Conservation (phyloP, 176 grass and related monocot species). For the Triticum aestivum region IWGSC_CS_RefSeq_v2.1 NC_057798.1:745115319-745115818, state of each 20-base stretch:
- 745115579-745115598: slow-evolving; percentile 76
- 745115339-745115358: slow-evolving; percentile 64
- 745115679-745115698: slow-evolving; percentile 76
- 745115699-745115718: slow-evolving; percentile 48
- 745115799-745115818: slow-evolving; percentile 47
- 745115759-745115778: slow-evolving; percentile 59
- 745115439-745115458: slow-evolving; percentile 91
- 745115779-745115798: slow-evolving; percentile 72
- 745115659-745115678: slow-evolving; percentile 49
- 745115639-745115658: slow-evolving; percentile 88
- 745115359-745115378: slow-evolving; percentile 59
- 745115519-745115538: slow-evolving; percentile 48
- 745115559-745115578: slow-evolving; percentile 82
- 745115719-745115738: slow-evolving; percentile 54
- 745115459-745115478: slow-evolving; percentile 84
- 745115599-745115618: slow-evolving; percentile 99
- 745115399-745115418: slow-evolving; percentile 87
- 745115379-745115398: slow-evolving; percentile 78
- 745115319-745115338: slow-evolving; percentile 84
- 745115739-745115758: slow-evolving; percentile 55
- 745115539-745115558: slow-evolving; percentile 88
- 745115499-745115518: slow-evolving; percentile 46
- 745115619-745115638: slow-evolving; percentile 90
- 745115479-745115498: slow-evolving; percentile 47
- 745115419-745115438: slow-evolving; percentile 96